Percentiles rank a stretch among this genome's conserved stretches.
Conservation (phyloP, 2,329 filamentous ascomycete genomes). For the Colletotrichum phormii region DNA sequence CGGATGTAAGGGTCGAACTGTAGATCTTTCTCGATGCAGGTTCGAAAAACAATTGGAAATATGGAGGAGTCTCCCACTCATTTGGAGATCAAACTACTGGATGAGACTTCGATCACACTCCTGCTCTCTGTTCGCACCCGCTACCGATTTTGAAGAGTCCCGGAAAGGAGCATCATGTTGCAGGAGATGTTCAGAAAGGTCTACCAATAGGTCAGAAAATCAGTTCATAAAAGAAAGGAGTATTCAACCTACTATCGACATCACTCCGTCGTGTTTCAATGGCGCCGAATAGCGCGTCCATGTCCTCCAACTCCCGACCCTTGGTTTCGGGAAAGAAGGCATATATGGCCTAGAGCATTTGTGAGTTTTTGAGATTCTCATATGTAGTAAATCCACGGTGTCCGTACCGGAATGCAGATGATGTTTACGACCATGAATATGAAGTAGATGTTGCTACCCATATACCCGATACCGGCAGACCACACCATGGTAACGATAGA, state of each 20-base stretch:
- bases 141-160: background rate
- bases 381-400: background rate
- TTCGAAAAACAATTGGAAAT: background rate
- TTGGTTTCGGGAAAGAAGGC: slow-evolving; percentile 59
- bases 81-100: background rate
- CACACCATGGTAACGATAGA: slow-evolving; percentile 66
- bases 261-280: background rate
- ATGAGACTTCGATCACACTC: background rate
- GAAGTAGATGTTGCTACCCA: slow-evolving; percentile 66
- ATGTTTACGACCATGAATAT: slow-evolving; percentile 67
- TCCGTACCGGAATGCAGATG: slow-evolving; percentile 55
- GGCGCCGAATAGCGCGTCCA: slow-evolving; percentile 55
- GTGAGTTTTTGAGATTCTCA: background rate
- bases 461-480: slow-evolving; percentile 62
- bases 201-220: background rate
- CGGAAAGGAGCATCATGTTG: background rate
- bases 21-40: background rate
- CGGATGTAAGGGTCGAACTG: background rate
- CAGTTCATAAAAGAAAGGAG: background rate
- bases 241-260: background rate
- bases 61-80: background rate
- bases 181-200: slow-evolving; percentile 2
- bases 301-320: slow-evolving; percentile 54
- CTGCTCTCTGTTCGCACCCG: background rate
- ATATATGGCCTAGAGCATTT: slow-evolving; percentile 49